A percentile compares a stretch with the other conserved stretches of the same genome.
Conservation (phyloP, 2,329 filamentous ascomycete genomes). For the Sporothrix mexicana region DNA sequence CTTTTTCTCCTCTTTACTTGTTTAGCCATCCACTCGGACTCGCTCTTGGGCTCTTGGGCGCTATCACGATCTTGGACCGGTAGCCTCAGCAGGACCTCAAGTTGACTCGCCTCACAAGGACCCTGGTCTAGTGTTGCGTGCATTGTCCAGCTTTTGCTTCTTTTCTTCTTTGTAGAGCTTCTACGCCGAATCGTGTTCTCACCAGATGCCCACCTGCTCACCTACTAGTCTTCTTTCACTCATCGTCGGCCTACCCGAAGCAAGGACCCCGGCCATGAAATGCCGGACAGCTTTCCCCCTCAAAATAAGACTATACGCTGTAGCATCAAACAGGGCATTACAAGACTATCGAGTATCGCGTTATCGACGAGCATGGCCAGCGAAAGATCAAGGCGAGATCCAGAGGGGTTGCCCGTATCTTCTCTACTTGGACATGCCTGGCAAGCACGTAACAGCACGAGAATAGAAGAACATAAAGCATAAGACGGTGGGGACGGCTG, state of each 20-base stretch:
- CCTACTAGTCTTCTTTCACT: not conserved
- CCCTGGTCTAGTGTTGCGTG: slow-evolving; percentile 1
- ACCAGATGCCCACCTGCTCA: no score
- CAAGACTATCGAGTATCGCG: not conserved
- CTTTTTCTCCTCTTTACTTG: not conserved
- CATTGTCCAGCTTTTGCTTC: slow-evolving; percentile 19
- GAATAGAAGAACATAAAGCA: not conserved
- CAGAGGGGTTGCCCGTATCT: not conserved
- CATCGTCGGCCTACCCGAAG: slow-evolving; percentile 20
- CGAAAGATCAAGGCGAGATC: not conserved
- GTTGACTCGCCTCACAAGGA: not conserved
- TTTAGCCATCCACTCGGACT: not conserved
- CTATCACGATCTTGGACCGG: not conserved
- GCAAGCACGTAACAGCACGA: not conserved
- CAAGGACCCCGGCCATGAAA: slow-evolving; percentile 8
- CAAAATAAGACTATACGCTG: not conserved
- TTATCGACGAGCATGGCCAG: not conserved
- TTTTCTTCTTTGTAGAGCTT: slow-evolving; percentile 23
- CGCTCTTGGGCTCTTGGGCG: not conserved
- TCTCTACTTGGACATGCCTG: not conserved
- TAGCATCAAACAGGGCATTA: not conserved
- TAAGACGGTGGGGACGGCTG: not conserved
- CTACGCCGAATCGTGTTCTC: not conserved
- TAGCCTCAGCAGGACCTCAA: not conserved
- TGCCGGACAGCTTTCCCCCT: not conserved